Evolutionary conservation across 2,329 filamentous ascomycete genomes (phyloP).

Genomic region (Sporothrix variecibatus): DNA sequence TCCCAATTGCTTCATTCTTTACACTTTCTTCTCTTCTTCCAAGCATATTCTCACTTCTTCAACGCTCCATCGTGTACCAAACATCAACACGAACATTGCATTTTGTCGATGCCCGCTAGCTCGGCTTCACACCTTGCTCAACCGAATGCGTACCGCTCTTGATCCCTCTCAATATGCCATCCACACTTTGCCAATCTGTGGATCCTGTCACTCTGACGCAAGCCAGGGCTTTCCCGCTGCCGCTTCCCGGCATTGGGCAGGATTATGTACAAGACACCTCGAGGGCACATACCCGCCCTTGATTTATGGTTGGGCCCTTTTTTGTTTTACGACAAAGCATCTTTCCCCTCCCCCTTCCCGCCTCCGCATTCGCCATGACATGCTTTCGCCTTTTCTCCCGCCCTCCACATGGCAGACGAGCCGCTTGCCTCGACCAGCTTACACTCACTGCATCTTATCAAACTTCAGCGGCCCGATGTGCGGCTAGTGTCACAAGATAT

Average conservation of each 20-base stretch:
- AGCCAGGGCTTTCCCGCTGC: conserved; percentile 18
- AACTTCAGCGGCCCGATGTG: background rate
- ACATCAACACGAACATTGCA: conserved; percentile 7
- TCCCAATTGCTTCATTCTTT: conserved; percentile 4
- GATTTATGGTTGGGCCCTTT: background rate
- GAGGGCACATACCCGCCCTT: background rate
- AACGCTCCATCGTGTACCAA: background rate
- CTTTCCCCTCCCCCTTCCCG: background rate
- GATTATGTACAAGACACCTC: background rate
- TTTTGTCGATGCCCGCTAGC: background rate
- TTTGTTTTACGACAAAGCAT: background rate
- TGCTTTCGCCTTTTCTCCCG: conserved; percentile 1
- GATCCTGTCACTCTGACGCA: conserved; percentile 22
- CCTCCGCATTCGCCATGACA: conserved; percentile 16
- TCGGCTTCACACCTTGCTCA: conserved; percentile 23
- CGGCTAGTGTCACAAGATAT: background rate
- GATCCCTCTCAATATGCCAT: conserved; percentile 21
- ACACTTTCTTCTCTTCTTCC: background rate
- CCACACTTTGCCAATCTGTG: conserved; percentile 23
- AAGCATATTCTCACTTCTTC: background rate
- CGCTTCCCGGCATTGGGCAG: conserved; percentile 6
- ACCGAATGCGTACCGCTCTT: conserved; percentile 15
- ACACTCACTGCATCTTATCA: background rate
- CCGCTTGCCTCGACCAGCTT: background rate
- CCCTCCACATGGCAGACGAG: conserved; percentile 17